These are phyloP conservation scores for Knoxdaviesia proteae DNA, from an alignment of 2,329 filamentous ascomycete species.

Conservation along the genomic window DNA sequence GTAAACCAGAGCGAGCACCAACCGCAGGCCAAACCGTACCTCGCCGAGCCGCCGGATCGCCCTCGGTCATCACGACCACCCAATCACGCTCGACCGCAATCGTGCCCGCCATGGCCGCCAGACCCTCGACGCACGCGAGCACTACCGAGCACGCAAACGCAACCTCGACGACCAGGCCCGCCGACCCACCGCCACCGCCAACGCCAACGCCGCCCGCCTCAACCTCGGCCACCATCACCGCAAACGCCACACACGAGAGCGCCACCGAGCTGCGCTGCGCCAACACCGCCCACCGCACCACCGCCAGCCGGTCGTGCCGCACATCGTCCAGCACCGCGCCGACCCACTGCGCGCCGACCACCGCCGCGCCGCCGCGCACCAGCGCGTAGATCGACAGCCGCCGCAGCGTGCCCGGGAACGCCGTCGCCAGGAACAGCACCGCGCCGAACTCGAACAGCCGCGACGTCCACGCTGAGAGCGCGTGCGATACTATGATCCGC, in stretches of 20 bases:
- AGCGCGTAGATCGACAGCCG: constrained; percentile 52
- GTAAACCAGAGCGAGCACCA: not conserved
- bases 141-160: constrained; percentile 17
- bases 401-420: constrained; percentile 37
- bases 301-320: constrained; percentile 21
- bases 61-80: constrained; percentile 23
- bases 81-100: constrained; percentile 54
- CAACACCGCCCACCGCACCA: constrained; percentile 27
- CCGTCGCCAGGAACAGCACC: constrained; percentile 33
- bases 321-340: constrained; percentile 35
- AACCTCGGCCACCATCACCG: constrained; percentile 10
- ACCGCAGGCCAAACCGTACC: not conserved
- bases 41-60: constrained; percentile 1
- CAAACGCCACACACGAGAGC: constrained; percentile 24
- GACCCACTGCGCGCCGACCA: constrained; percentile 35
- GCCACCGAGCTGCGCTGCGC: constrained; percentile 22
- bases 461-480: constrained; percentile 43
- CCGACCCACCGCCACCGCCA: not conserved
- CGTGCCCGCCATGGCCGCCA: constrained; percentile 41
- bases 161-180: constrained; percentile 5
- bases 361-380: constrained; percentile 32
- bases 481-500: constrained; percentile 21
- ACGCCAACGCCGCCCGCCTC: constrained; percentile 2
- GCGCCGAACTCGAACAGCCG: constrained; percentile 43
- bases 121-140: constrained; percentile 48